Base-by-base conservation (phyloP, 805 yeast genomes). In the Hermanozyma aechmeae region DNA sequence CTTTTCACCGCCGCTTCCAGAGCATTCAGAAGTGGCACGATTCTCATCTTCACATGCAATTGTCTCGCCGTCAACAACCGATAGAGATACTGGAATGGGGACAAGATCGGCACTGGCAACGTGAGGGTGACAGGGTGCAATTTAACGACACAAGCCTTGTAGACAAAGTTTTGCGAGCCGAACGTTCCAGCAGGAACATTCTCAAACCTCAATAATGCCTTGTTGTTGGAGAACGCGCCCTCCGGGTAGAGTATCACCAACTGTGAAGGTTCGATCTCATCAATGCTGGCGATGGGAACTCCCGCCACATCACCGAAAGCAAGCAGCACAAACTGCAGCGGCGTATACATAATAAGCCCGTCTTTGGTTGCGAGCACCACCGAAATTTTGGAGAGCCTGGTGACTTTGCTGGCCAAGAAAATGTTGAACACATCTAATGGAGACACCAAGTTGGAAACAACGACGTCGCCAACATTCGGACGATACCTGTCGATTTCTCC, bases 211-310 rank as follows among this genome's bases (percentile, higher is more conserved):
- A 87, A 61, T 1, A 87, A 47, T 0, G 86, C 76, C 37, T 76
- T 76, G 28, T 93, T 92, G 48, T 87, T 89, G 0, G 95, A 74
- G 0, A 95, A 67, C 0, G 95, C 82, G 0, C 95, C 95, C 46
- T 86, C 96, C 3, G 78, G 64, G 33, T 85, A 73, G 14, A 80
- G 40, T 29, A 68, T 76, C 4, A 74, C 62, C 63, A 47, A 56
- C 24, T 68, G n/a, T n/a, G n/a, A n/a, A n/a, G n/a, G n/a, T n/a
- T n/a, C n/a, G n/a, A n/a, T n/a, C n/a, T n/a, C n/a, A n/a, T n/a
- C n/a, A n/a, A n/a, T n/a, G n/a, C n/a, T n/a, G n/a, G n/a, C n/a
- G n/a, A n/a, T n/a, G n/a, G n/a, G n/a, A n/a, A n/a, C n/a, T n/a
- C n/a, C n/a, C n/a, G n/a, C n/a, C n/a, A n/a, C n/a, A n/a, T n/a